phyloP scores from a whole-genome alignment of 2,329 filamentous ascomycete species.

The Scedosporium dehoogii region DNA sequence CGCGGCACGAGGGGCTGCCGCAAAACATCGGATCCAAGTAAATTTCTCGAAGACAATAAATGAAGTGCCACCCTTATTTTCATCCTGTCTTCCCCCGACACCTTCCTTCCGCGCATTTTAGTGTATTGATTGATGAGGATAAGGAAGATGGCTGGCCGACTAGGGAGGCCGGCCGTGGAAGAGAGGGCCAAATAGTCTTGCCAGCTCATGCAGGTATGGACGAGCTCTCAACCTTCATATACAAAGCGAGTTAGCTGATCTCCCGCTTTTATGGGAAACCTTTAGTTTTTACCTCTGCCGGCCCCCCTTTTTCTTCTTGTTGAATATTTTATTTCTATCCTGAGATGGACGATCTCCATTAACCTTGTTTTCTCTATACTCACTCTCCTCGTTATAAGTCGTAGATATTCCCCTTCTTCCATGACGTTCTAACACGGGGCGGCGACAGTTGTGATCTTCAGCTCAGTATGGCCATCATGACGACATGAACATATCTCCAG shows the following conservation, averaged over 20 bases:
- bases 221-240: neutral
- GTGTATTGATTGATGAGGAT: neutral
- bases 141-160: conserved; percentile 1
- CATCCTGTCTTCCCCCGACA: neutral
- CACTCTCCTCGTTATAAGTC: neutral
- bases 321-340: neutral
- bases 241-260: neutral
- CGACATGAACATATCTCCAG: conserved; percentile 4
- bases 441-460: neutral
- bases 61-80: conserved; percentile 3
- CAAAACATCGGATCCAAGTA: neutral
- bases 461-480: conserved; percentile 3
- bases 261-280: neutral
- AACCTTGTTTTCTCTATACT: neutral
- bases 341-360: neutral
- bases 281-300: neutral
- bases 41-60: neutral
- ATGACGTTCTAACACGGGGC: neutral
- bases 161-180: neutral
- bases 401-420: neutral
- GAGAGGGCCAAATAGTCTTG: neutral
- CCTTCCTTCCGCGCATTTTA: neutral
- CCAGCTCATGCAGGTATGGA: neutral
- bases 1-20: neutral
- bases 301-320: neutral